phyloP scores from a whole-genome alignment of 2,329 filamentous ascomycete genomes.

The Mycosphaerella sp. region DNA sequence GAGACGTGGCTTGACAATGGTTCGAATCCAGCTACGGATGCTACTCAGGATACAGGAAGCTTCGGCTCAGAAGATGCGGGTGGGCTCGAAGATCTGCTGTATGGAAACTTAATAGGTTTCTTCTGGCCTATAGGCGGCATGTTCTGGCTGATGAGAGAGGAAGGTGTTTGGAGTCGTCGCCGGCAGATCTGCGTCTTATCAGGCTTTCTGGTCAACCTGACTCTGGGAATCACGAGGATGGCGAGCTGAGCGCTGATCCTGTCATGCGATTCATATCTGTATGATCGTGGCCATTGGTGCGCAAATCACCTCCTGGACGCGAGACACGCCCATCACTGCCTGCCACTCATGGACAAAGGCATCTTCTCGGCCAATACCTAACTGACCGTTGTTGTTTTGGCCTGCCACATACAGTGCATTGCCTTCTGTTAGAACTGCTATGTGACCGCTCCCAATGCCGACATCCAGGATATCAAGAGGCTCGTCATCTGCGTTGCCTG shows the following conservation, averaged over 20 bases:
- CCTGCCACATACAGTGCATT: constrained; percentile 52
- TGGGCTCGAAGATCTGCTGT: constrained; percentile 76
- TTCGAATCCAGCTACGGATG: constrained; percentile 31
- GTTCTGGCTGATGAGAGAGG: constrained; percentile 77
- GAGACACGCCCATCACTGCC: constrained; percentile 11
- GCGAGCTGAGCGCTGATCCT: not conserved
- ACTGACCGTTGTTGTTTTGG: constrained; percentile 53
- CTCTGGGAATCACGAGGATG: not conserved
- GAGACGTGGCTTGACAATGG: constrained; percentile 79
- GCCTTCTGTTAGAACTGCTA: constrained; percentile 49
- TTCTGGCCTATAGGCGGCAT: constrained; percentile 87
- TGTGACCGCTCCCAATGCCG: constrained; percentile 53
- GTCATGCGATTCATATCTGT: not conserved
- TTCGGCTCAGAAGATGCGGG: constrained; percentile 52
- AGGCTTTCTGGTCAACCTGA: constrained; percentile 70
- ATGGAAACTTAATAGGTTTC: constrained; percentile 85
- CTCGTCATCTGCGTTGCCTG: constrained; percentile 38
- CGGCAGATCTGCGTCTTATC: constrained; percentile 82
- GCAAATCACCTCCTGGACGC: constrained; percentile 18
- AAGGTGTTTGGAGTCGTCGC: constrained; percentile 77
- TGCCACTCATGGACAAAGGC: constrained; percentile 26
- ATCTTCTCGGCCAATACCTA: constrained; percentile 38
- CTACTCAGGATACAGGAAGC: constrained; percentile 38
- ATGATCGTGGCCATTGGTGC: constrained; percentile 25
- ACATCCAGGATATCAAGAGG: constrained; percentile 48